A percentile compares a stretch with the other conserved stretches of the same genome.
Evolutionary conservation across 2,329 filamentous ascomycete species (phyloP).

Genomic region (Fulvia fulva): DNA sequence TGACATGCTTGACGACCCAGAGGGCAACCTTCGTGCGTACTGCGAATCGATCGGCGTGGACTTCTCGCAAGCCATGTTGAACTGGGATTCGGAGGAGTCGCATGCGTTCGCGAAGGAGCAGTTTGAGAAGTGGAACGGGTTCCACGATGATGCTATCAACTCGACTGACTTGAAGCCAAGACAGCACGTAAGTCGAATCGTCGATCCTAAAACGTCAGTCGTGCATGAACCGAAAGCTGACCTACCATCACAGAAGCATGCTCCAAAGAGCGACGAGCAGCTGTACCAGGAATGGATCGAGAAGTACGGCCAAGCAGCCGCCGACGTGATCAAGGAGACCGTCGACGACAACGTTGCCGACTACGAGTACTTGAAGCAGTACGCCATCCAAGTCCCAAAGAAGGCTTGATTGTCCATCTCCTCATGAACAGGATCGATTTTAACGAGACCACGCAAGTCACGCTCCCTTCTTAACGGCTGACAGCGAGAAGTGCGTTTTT

Average conservation of each 20-base stretch:
- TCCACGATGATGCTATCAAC: slow-evolving; percentile 90
- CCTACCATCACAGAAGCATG: slow-evolving; percentile 49
- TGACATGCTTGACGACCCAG: slow-evolving; percentile 82
- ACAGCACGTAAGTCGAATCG: slow-evolving; percentile 48
- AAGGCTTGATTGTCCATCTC: background rate
- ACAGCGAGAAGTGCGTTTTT: background rate
- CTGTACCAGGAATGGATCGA: slow-evolving; percentile 68
- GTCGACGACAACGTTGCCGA: slow-evolving; percentile 68
- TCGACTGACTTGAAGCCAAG: slow-evolving; percentile 72
- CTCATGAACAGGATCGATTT: background rate
- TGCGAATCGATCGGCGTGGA: slow-evolving; percentile 77
- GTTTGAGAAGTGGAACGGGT: slow-evolving; percentile 97
- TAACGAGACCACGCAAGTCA: background rate
- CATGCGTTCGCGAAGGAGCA: slow-evolving; percentile 64
- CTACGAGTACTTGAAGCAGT: slow-evolving; percentile 79
- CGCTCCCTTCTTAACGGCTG: background rate
- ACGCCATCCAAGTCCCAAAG: slow-evolving; percentile 54
- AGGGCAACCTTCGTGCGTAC: slow-evolving; percentile 70
- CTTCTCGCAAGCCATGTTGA: slow-evolving; percentile 73
- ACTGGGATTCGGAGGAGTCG: slow-evolving; percentile 74
- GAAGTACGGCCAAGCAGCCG: slow-evolving; percentile 69
- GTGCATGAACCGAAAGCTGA: slow-evolving; percentile 4
- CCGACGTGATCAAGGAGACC: slow-evolving; percentile 64
- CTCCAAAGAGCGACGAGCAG: slow-evolving; percentile 59
- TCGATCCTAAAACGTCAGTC: slow-evolving; percentile 3